Base-by-base conservation (phyloP, 805 yeast genomes). In the Nadsonia fulvescens region DNA sequence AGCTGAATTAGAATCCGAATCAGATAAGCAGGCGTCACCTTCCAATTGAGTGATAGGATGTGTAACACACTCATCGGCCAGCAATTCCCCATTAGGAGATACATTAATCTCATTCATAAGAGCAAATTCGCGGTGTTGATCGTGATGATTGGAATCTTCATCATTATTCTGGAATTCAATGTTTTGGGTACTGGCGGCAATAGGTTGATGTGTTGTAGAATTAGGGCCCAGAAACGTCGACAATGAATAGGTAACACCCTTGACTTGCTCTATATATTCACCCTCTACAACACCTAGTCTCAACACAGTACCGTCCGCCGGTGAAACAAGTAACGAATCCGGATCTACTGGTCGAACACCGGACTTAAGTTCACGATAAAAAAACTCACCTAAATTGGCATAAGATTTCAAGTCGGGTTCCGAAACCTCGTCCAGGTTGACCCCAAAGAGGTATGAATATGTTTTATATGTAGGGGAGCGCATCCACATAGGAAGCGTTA, bases 161-260 rank as follows among this genome's bases (percentile, higher is more conserved):
- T 59, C 51, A 4, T 43, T 47, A 11, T 39, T 42, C 22, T 15
- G 33, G 39, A 18, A 17, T 12, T 27, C 29, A 9, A 27, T 22
- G 5, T 37, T 30, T 8, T 39, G 32, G 6, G 29, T 13, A 5
- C 44, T 41, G 7, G 42, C 41, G 2, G 36, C 23, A 12, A 22
- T 17, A n/a, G 22, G 19, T 10, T 20, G 16, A 5, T 22, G 23
- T 22, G 17, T 27, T 9, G 12, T 13, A 6, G 22, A 21, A 4
- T 22, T 18, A 39, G 43, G 34, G 4, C 99, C 99, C 23, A 89
- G 60, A 29, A 89, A 64, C 6, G 91, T 83, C 37, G 78, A 86
- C 9, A 89, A 63, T 2, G 93, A 73, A 47, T 89, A 89, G 2
- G 91, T 79, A 68, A 89, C 67, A 5, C 98, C 98, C 53, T 89